These are phyloP conservation scores for Dioscorea cayenensis DNA, from an alignment of 116 monocot species.

Conservation along the genomic window DNA sequence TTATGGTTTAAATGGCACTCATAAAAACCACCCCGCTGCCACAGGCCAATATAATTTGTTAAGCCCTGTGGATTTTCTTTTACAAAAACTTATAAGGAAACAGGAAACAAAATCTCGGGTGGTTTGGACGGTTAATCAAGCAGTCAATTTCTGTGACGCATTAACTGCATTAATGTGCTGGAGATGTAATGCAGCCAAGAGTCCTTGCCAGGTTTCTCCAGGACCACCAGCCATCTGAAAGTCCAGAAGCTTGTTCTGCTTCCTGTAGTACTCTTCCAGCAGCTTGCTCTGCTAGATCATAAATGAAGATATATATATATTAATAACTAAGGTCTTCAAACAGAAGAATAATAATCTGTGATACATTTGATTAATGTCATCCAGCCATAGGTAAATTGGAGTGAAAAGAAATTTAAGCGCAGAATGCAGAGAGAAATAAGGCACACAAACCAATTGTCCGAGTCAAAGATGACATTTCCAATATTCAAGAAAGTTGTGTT, in stretches of 20 bases:
- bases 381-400: no score
- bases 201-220: slow-evolving; percentile 72
- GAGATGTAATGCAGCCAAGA: slow-evolving; percentile 76
- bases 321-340: not conserved
- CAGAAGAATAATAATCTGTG: no score
- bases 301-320: not conserved
- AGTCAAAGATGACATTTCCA: no score
- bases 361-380: no score
- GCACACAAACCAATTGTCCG: no score
- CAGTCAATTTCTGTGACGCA: slow-evolving; percentile 1
- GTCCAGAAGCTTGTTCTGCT: slow-evolving; percentile 76
- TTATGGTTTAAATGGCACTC: not conserved
- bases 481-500: no score
- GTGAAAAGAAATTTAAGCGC: no score
- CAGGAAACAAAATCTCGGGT: not conserved
- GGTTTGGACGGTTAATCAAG: not conserved
- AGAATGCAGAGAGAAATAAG: no score
- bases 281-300: slow-evolving; percentile 41
- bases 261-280: slow-evolving; percentile 83
- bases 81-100: not conserved
- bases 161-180: slow-evolving; percentile 38
- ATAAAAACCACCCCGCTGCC: not conserved
- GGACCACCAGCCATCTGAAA: slow-evolving; percentile 55
- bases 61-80: not conserved
- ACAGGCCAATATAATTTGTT: not conserved